These are phyloP conservation scores for Parachaetomium inaequale DNA, from an alignment of 495 filamentous ascomycete genomes.

Conservation along the genomic window DNA sequence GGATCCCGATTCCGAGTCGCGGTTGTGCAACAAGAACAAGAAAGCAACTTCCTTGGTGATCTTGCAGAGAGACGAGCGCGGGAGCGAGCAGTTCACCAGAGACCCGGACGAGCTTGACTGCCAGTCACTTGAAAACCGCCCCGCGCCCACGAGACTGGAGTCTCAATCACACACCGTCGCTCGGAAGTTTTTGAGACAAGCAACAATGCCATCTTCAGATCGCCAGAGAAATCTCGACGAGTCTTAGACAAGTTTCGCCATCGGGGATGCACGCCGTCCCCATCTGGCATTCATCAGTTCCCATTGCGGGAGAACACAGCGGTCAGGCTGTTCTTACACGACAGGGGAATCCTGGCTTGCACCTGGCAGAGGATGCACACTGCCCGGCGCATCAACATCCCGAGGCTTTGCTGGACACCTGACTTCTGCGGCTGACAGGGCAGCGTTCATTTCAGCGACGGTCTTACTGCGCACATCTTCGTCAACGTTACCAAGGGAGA, in stretches of 20 bases:
- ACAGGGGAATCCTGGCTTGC: neutral
- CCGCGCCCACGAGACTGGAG: neutral
- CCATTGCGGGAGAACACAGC: neutral
- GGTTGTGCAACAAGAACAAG: neutral
- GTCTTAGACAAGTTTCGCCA: neutral
- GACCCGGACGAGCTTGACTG: neutral
- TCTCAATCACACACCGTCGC: neutral
- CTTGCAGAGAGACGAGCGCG: neutral
- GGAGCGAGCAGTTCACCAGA: neutral
- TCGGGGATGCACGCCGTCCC: neutral
- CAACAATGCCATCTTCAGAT: neutral
- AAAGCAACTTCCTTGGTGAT: slow-evolving; percentile 2
- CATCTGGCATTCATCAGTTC: neutral
- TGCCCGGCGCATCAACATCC: neutral
- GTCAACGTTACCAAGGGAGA: neutral
- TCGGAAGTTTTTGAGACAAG: slow-evolving; percentile 10
- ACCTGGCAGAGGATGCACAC: neutral
- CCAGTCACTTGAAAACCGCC: neutral
- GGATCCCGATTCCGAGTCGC: neutral
- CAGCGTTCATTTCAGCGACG: neutral
- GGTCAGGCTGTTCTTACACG: neutral
- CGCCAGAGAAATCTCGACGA: neutral
- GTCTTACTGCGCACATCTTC: neutral
- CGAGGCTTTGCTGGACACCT: neutral
- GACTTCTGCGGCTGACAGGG: neutral